Base-by-base conservation (phyloP, 768 basidiomycete species). In the Nidularia pulvinata region DNA sequence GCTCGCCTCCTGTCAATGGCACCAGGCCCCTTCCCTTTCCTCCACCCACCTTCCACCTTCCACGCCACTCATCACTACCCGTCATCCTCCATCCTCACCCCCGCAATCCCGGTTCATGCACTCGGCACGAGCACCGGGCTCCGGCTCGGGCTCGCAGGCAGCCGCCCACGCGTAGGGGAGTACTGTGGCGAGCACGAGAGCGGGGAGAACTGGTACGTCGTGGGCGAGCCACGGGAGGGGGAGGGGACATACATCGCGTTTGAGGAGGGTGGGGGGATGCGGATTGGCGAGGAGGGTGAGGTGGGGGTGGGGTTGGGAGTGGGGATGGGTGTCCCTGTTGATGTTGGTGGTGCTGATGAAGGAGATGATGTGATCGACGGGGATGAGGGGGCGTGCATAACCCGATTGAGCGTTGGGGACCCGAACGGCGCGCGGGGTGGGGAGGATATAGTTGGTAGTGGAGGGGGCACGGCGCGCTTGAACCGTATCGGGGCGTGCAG, bases 401-500 rank as follows among this genome's bases (percentile, higher is more conserved):
- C 25, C 25, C 25, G 25, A 30, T 30, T 42, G 39, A 13, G 5
- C 39, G 39, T 13, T 42, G 16, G 39, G 39, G 39, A 42, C 11
- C 14, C 13, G 19, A n/a, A 44, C 2, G 19, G 16, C 7, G 35
- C n/a, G 16, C 37, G 44, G 2, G 50, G 19, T 19, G 37, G 13
- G 44, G 42, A 33, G 37, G n/a, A 42, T 4, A 4, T 10, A 9
- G 50, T 22, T 11, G 50, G 35, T 6, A 22, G 25, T 19, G 50
- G 19, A 14, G 42, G n/a, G 36, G 42, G 45, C 10, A 9, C 25
- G 11, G 43, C 34, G 7, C 56, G 52, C 35, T 57, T 57, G 33
- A 59, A 54, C 19, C 33, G 48, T 33, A 55, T 46, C 3, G 53
- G 51, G 4, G 54, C 39, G 46, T 56, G 55, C 22, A 13, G 47